Evolutionary conservation across 192 early-diverging fungal species (phyloP).

Genomic region (Backusella australiensis): DNA sequence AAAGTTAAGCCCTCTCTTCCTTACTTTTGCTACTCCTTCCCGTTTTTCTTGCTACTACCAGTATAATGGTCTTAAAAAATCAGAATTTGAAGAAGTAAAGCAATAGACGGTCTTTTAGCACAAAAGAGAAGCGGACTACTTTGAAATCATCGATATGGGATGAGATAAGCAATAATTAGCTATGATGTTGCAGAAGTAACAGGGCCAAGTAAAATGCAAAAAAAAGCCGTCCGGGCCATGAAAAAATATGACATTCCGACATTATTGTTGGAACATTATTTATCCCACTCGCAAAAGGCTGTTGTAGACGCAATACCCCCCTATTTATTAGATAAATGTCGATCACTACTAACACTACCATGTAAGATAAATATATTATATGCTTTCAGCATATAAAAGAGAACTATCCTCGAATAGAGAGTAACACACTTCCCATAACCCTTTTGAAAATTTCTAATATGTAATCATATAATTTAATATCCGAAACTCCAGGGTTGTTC

Average conservation of each 20-base stretch:
- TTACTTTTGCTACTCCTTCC: background rate
- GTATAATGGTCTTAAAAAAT: background rate
- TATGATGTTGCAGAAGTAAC: slow-evolving; percentile 10
- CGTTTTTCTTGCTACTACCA: background rate
- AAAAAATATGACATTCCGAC: slow-evolving; percentile 12
- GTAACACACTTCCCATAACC: background rate
- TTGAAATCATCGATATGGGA: background rate
- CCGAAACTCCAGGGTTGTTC: background rate
- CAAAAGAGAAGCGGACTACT: background rate
- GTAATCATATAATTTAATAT: background rate
- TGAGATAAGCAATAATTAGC: slow-evolving; percentile 17
- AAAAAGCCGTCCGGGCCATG: slow-evolving; percentile 27
- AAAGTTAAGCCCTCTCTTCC: background rate
- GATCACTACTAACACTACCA: background rate
- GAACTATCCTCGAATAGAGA: background rate
- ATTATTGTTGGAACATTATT: slow-evolving; percentile 18
- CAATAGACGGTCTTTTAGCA: background rate
- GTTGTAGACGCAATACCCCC: background rate
- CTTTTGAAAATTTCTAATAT: background rate
- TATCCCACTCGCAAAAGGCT: background rate
- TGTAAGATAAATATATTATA: background rate
- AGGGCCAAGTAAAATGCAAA: slow-evolving; percentile 31
- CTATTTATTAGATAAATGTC: background rate
- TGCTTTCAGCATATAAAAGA: background rate
- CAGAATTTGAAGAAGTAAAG: background rate